Conservation (phyloP, 2,329 filamentous ascomycete genomes). For the Aspergillus pseudonomiae region DNA sequence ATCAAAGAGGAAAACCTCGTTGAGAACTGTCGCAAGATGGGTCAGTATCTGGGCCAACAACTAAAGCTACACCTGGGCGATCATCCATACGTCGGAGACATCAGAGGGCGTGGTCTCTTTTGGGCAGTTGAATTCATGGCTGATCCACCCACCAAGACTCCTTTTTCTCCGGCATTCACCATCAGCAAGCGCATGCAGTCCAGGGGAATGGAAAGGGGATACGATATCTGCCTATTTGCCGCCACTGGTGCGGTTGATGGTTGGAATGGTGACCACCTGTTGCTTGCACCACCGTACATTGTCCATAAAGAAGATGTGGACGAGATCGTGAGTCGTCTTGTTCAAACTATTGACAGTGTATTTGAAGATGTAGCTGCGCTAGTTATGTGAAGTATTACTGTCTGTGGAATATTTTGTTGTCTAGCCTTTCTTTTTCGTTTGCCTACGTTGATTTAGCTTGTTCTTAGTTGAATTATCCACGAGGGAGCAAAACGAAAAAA, state of each 20-base stretch:
- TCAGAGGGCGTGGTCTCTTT: constrained; percentile 59
- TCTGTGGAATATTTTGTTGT: background rate
- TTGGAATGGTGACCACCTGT: constrained; percentile 50
- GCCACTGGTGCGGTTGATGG: constrained; percentile 15
- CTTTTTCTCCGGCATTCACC: background rate
- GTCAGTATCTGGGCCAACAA: constrained; percentile 13
- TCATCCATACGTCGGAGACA: constrained; percentile 50
- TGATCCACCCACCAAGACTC: constrained; percentile 15
- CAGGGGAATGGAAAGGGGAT: constrained; percentile 11
- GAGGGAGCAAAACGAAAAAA: no score
- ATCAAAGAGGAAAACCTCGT: constrained; percentile 59
- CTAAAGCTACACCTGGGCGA: constrained; percentile 30
- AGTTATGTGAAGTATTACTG: background rate
- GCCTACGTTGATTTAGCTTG: background rate
- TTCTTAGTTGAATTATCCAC: background rate
- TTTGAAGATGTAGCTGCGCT: constrained; percentile 1
- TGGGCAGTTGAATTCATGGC: constrained; percentile 46
- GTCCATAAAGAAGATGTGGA: constrained; percentile 4
- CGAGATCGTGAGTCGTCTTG: constrained; percentile 5
- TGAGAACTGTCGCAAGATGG: constrained; percentile 33
- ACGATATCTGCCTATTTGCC: constrained; percentile 9
- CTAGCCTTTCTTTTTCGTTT: background rate
- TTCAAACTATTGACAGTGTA: constrained; percentile 3
- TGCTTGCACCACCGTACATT: constrained; percentile 8
- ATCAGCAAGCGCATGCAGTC: constrained; percentile 7